phyloP scores from a whole-genome alignment of 768 basidiomycete species.

The Nidularia sp. region DNA sequence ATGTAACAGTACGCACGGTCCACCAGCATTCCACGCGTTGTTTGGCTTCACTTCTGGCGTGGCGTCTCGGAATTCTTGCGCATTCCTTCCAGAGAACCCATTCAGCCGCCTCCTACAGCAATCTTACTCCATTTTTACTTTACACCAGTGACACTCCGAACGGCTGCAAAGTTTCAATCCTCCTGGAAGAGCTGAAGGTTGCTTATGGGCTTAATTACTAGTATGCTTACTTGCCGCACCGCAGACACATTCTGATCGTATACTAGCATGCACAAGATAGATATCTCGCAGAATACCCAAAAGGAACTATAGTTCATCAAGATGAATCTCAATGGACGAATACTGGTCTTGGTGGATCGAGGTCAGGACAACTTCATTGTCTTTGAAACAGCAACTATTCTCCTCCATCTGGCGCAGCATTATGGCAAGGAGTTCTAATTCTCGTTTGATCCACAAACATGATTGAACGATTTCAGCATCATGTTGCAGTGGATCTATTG shows the following conservation, averaged over 20 bases:
- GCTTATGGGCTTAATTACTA: conserved; percentile 34
- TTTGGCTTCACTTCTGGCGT: too few relatives aligned
- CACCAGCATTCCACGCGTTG: too few relatives aligned
- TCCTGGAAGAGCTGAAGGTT: conserved; percentile 53
- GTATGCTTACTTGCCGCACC: conserved; percentile 11
- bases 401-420: conserved; percentile 69
- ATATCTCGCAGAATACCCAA: conserved; percentile 43
- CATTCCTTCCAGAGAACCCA: too few relatives aligned
- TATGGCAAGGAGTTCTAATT: conserved; percentile 70
- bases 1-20: too few relatives aligned
- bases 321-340: conserved; percentile 63
- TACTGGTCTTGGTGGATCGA: conserved; percentile 60
- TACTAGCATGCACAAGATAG: conserved; percentile 41
- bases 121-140: conserved; percentile 22
- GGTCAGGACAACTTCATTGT: conserved; percentile 51
- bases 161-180: conserved; percentile 43
- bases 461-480: conserved; percentile 56
- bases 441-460: conserved; percentile 42
- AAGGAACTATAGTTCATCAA: conserved; percentile 65
- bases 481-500: conserved; percentile 84
- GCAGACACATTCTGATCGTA: too few relatives aligned
- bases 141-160: conserved; percentile 54
- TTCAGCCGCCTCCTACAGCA: conserved; percentile 1
- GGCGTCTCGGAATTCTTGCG: too few relatives aligned
- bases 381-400: conserved; percentile 74